Conservation (phyloP, 148 eudicot genomes). For the Tetragonia tetragonoides region DNA sequence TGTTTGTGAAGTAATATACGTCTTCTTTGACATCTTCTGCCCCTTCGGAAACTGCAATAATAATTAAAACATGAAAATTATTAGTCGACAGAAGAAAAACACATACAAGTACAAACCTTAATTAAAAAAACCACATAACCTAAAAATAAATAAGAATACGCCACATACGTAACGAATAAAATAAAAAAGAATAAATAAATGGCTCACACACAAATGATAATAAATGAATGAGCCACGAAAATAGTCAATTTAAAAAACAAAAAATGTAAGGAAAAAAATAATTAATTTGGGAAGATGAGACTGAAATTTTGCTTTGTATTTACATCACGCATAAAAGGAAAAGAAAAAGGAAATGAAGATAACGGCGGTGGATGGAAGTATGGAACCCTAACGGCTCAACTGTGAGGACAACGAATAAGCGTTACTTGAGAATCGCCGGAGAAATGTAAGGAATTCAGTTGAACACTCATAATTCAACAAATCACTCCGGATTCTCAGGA, state of each 20-base stretch:
- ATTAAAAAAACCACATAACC: not conserved
- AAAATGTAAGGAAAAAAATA: not conserved
- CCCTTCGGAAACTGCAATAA: slow-evolving; percentile 22
- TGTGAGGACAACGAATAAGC: not conserved
- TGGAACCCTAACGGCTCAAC: slow-evolving; percentile 31
- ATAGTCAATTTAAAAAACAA: no score
- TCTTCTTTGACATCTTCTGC: not conserved
- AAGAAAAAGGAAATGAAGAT: not conserved
- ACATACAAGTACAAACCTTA: not conserved
- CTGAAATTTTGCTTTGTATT: not conserved
- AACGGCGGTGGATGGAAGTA: slow-evolving; percentile 29
- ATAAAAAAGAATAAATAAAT: not conserved
- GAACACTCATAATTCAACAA: slow-evolving; percentile 18
- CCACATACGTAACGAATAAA: not conserved
- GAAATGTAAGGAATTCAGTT: not conserved
- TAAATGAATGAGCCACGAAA: not conserved
- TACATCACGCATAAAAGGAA: not conserved
- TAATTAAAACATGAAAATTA: not conserved
- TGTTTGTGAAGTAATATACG: not conserved
- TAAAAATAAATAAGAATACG: not conserved
- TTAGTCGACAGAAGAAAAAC: not conserved
- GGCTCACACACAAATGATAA: not conserved
- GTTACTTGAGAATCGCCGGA: slow-evolving; percentile 14
- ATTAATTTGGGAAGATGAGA: no score
- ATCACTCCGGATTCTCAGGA: slow-evolving; percentile 18